Evolutionary conservation across 2,329 filamentous ascomycete species (phyloP), one percentile per base, ranked within the genome.

Genomic region (Lachnum nothofagi): DNA sequence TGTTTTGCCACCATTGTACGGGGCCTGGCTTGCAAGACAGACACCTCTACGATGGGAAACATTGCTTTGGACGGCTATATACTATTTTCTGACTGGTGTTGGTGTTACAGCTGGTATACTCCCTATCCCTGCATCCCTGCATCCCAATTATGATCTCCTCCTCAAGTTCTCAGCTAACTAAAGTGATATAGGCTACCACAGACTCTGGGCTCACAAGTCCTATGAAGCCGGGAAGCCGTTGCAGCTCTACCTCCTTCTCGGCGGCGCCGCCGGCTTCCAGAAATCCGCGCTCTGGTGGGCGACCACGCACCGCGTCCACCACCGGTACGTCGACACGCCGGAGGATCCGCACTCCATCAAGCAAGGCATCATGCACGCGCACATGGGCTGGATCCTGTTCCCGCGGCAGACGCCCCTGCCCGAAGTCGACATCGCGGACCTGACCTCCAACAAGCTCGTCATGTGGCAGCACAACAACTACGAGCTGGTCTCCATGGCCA

Each of bases 311-410:
- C 84, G 88, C 57, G 85, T 87, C 61, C 88, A 93, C 69, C 88
- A 93, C 76, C 81, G 88, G 59, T 93, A 91, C 69, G 91, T 88
- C 71, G 88, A 93, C 66, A 93, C 88, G 60, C 84, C 89, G 20
- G 91, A 91, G 75, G 88, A 93, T 60, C 88, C 88, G 33, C 93
- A 93, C 76, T 89, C 85, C 12, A 88, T 91, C 60, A 83, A 86
- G 71, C 91, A 91, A 76, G 88, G 88, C 58, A 76, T 91, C 42
- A 71, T 88, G 59, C 91, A 90, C 77, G 88, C 79, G 44, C 84
- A 88, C 71, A 73, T 93, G 48, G 88, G 88, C 60, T 93, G 88
- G 88, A 91, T 93, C 85, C 71, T 93, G 61, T 81, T 93, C 76
- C 90, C 90, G 77, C 88, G 91, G 73, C 17, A 39, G 90, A 93